Conservation (phyloP, 1,139 yeast genomes). For the Hemisphaericaspora lyxosophila region DNA sequence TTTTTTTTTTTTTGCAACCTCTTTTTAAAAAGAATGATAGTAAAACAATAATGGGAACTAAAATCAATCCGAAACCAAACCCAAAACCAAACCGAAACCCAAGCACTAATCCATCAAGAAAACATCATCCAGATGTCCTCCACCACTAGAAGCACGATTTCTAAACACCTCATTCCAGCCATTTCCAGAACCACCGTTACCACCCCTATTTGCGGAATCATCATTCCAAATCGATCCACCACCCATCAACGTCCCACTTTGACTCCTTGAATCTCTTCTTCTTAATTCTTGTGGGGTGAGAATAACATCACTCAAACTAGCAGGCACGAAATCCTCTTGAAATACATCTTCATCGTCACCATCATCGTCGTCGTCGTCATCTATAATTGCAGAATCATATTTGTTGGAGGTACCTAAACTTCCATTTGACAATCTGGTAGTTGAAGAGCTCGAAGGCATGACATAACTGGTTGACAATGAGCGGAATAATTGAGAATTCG, state of each 20-base stretch:
- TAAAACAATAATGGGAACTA: not conserved
- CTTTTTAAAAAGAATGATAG: not conserved
- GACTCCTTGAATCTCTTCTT: slow-evolving; percentile 63
- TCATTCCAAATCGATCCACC: slow-evolving; percentile 2
- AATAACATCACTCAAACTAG: slow-evolving; percentile 63
- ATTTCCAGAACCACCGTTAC: not conserved
- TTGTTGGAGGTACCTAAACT: slow-evolving; percentile 12
- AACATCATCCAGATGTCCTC: slow-evolving; percentile 15
- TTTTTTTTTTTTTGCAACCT: slow-evolving; percentile 1
- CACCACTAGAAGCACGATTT: not conserved
- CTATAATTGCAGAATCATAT: slow-evolving; percentile 38
- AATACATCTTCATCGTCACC: slow-evolving; percentile 30
- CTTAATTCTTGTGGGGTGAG: slow-evolving; percentile 75
- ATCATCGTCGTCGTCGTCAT: slow-evolving; percentile 38
- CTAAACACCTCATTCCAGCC: slow-evolving; percentile 4
- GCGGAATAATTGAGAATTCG: slow-evolving; percentile 8
- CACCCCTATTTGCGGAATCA: not conserved
- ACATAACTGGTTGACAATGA: slow-evolving; percentile 17
- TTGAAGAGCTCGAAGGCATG: slow-evolving; percentile 9
- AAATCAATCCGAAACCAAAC: not conserved
- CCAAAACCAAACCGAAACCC: not conserved
- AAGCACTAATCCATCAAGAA: slow-evolving; percentile 10
- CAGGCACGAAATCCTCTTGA: slow-evolving; percentile 78
- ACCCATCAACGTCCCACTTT: slow-evolving; percentile 39
- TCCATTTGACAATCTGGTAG: slow-evolving; percentile 9